Evolutionary conservation across 352 stramenopile species (phyloP), one percentile per base, ranked within the genome.

Genomic region (Globisporangium nunn): DNA sequence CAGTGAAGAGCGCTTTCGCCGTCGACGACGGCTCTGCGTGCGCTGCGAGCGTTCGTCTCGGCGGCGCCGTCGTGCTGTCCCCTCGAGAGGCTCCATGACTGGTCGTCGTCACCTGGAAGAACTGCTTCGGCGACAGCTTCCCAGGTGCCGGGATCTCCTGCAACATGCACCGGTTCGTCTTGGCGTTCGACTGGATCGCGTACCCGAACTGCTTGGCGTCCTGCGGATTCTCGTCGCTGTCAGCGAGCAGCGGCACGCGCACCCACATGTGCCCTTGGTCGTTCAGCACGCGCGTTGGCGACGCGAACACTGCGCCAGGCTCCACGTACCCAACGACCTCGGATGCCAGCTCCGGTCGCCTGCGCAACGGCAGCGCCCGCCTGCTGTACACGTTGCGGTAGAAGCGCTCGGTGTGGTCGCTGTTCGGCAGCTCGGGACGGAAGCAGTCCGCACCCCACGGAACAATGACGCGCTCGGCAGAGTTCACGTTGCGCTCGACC

Each of bases 101-200:
- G 18, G 1, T 30, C 7, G 49, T 6, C 49, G 18, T 23, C 4
- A 89, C 61, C 35, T 87, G 81, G 31, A 81, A 87, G 37, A 75
- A 79, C 49, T 84, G 66, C 50, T 71, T 75, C n/a, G 75, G 68
- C 11, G 66, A 61, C 70, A 87, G 75, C 37, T 88, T 88, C 0
- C 74, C 67, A 6, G 81, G 74, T 1, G 64, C 15, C 11, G 74
- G 55, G 37, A 91, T 86, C 60, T 91, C 81, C 50, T 85, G 77
- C 1, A 91, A 69, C 75, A 91, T 84, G 48, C 77, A 88, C 7
- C 72, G 70, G 44, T 91, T 91, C 2, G 75, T 89, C 66, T 86
- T 88, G 41, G 79, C 77, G 47, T 87, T 88, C 14, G 75, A 87
- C 62, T 88, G 81, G 51, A 91, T 84, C n/a, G 63, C 77, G 35